Percentiles rank a stretch among this genome's conserved stretches.
Conservation (phyloP, 192 early-diverging fungal genomes). For the Backusella tarrabulga region DNA sequence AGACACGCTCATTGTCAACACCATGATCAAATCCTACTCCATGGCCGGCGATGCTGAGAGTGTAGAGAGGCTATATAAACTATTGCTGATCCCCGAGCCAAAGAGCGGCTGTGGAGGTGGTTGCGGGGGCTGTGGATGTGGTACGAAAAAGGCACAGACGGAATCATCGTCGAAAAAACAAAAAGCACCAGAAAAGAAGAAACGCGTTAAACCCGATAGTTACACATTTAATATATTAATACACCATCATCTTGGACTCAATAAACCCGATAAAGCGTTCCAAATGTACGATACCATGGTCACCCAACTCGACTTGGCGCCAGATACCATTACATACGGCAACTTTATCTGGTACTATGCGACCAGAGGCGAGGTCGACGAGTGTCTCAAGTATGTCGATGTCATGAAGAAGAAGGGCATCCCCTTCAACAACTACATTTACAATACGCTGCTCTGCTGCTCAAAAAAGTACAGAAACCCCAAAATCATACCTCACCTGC, state of each 20-base stretch:
- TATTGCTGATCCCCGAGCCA: neutral
- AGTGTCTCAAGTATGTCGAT: slow-evolving; percentile 16
- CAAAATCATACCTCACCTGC: neutral
- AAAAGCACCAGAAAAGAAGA: neutral
- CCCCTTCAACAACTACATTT: slow-evolving; percentile 5
- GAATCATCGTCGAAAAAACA: neutral
- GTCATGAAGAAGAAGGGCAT: slow-evolving; percentile 22
- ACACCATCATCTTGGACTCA: neutral
- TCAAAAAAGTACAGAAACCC: slow-evolving; percentile 3
- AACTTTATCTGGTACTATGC: slow-evolving; percentile 22
- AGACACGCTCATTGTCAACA: neutral
- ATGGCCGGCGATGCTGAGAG: neutral
- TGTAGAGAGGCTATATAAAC: neutral
- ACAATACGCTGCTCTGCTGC: slow-evolving; percentile 11
- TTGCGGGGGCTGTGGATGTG: slow-evolving; percentile 2
- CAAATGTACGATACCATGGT: slow-evolving; percentile 13
- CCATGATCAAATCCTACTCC: neutral
- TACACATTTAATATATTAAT: slow-evolving; percentile 26
- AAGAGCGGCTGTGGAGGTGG: neutral
- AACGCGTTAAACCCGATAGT: neutral
- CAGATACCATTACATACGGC: slow-evolving; percentile 21
- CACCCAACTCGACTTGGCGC: neutral
- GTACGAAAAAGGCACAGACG: neutral
- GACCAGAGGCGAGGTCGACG: neutral
- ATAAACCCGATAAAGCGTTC: slow-evolving; percentile 11